Conservation (phyloP, 768 basidiomycete species). For the Kwoniella bestiolae region DNA sequence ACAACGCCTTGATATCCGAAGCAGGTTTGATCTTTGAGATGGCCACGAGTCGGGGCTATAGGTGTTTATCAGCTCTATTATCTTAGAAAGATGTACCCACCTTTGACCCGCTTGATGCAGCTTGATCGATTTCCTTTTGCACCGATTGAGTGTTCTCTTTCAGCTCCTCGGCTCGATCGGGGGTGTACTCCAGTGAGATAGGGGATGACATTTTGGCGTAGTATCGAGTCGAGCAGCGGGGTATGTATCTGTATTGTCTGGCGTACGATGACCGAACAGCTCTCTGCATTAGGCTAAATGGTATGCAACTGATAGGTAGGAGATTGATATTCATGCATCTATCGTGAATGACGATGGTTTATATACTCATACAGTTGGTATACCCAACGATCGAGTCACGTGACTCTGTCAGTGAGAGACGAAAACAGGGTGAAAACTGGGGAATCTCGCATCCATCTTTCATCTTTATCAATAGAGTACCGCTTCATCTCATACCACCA, state of each 20-base stretch:
- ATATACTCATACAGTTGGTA: too few relatives aligned
- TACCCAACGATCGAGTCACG: too few relatives aligned
- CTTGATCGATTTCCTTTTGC: slow-evolving; percentile 43
- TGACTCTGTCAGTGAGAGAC: too few relatives aligned
- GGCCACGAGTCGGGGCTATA: slow-evolving; percentile 69
- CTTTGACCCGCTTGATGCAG: slow-evolving; percentile 32
- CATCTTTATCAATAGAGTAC: too few relatives aligned
- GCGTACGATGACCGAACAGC: background rate
- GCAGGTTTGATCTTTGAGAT: slow-evolving; percentile 93
- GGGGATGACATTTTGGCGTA: slow-evolving; percentile 18
- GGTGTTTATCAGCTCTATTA: slow-evolving; percentile 23
- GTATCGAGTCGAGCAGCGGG: background rate
- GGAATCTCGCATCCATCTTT: too few relatives aligned
- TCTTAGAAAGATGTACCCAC: background rate
- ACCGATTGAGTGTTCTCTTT: slow-evolving; percentile 54
- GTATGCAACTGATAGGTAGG: too few relatives aligned
- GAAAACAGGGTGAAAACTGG: too few relatives aligned
- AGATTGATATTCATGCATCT: too few relatives aligned
- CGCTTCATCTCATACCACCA: background rate
- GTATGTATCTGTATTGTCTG: background rate
- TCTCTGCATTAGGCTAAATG: background rate
- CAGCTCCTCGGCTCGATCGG: slow-evolving; percentile 54
- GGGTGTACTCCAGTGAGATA: slow-evolving; percentile 43
- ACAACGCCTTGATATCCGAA: slow-evolving; percentile 81
- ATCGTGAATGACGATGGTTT: too few relatives aligned